Conservation (phyloP, 495 filamentous ascomycete genomes). For the Aspergillus incahuasiensis region DNA sequence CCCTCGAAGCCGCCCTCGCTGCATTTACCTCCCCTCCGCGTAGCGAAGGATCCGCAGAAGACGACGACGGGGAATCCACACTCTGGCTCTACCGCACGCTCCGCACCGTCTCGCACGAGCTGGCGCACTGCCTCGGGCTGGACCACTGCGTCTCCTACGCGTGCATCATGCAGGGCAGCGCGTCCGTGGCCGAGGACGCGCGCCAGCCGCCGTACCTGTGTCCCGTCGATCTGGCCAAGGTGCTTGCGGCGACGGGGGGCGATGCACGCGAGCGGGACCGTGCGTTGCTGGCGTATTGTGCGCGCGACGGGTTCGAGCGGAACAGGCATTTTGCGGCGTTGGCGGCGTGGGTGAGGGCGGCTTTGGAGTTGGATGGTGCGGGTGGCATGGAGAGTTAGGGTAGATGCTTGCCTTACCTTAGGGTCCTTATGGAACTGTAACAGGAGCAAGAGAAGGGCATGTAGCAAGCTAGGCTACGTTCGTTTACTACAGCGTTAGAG, state of each 20-base stretch:
- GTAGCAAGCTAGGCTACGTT: too few relatives aligned
- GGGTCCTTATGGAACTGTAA: too few relatives aligned
- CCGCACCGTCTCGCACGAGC: constrained; percentile 57
- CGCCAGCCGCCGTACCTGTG: constrained; percentile 65
- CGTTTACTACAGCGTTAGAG: too few relatives aligned
- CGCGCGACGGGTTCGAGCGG: constrained; percentile 8
- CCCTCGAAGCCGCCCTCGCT: not conserved
- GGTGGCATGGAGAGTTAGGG: too few relatives aligned
- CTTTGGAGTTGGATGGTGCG: not conserved
- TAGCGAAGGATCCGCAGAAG: too few relatives aligned
- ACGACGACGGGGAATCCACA: not conserved
- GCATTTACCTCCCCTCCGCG: not conserved
- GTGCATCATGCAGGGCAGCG: constrained; percentile 63
- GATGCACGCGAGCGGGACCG: constrained; percentile 32
- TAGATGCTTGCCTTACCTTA: too few relatives aligned
- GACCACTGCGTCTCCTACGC: constrained; percentile 67
- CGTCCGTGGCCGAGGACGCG: constrained; percentile 55
- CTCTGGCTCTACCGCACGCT: constrained; percentile 56
- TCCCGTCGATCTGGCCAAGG: constrained; percentile 56
- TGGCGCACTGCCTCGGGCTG: constrained; percentile 63
- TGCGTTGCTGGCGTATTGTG: constrained; percentile 42
- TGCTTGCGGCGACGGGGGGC: constrained; percentile 36
- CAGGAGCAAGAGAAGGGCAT: too few relatives aligned
- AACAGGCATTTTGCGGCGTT: constrained; percentile 18
- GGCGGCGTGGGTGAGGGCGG: constrained; percentile 17